A percentile compares a stretch with the other conserved stretches of the same genome.
Evolutionary conservation across 2,329 filamentous ascomycete species (phyloP).

Genomic region (Cadophora luteo-olivacea): DNA sequence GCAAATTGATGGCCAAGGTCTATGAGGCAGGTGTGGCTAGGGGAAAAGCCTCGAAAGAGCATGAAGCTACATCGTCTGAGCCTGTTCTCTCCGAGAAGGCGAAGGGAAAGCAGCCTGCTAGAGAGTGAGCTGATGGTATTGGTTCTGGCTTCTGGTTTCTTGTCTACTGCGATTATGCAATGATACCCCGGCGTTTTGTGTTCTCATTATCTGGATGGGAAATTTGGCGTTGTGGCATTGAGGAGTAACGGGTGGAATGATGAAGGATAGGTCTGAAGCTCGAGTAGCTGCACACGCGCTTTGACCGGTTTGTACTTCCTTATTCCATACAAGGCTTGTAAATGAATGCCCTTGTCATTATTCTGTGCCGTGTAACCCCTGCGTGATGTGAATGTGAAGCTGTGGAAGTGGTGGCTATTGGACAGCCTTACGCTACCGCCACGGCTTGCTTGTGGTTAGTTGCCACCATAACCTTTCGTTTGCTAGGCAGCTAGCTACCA

Average conservation of each 20-base stretch:
- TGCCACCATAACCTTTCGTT: constrained; percentile 1
- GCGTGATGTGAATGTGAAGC: not conserved
- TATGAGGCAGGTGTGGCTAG: not conserved
- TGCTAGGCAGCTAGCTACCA: constrained; percentile 6
- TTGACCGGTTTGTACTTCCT: not conserved
- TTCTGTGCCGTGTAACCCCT: not conserved
- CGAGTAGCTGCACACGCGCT: not conserved
- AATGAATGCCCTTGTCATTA: constrained; percentile 7
- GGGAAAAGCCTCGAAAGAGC: not conserved
- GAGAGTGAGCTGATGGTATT: not conserved
- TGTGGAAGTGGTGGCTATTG: not conserved
- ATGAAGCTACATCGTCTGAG: not conserved
- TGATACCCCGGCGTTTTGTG: not conserved
- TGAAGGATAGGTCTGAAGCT: not conserved
- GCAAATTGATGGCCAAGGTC: not conserved
- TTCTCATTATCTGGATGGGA: not conserved
- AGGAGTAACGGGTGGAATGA: not conserved
- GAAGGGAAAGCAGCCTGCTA: constrained; percentile 7
- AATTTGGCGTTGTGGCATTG: not conserved
- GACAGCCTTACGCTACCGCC: not conserved
- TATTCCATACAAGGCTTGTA: not conserved
- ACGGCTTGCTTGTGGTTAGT: not conserved
- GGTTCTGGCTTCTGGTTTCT: not conserved
- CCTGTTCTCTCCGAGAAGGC: not conserved
- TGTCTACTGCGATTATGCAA: not conserved